A percentile compares a stretch with the other conserved stretches of the same genome.
phyloP scores from a whole-genome alignment of 148 eudicot species.

The Cornus kousa region DNA sequence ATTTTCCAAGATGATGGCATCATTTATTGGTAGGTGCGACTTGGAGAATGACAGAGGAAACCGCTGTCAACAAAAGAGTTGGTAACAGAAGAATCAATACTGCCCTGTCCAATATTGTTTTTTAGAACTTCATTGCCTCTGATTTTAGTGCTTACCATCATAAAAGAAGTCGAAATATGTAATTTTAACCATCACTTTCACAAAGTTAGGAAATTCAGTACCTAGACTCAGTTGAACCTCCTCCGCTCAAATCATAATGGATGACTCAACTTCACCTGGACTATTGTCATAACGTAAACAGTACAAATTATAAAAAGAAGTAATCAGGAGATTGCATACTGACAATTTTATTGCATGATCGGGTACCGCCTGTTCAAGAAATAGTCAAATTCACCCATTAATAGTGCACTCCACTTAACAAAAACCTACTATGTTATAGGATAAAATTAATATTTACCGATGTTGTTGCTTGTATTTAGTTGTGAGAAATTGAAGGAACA shows the following conservation, averaged over 20 bases:
- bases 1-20: constrained; percentile 44
- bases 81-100: not conserved
- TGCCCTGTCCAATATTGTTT: not conserved
- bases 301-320: not conserved
- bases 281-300: not conserved
- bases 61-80: constrained; percentile 34
- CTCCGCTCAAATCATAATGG: constrained; percentile 38
- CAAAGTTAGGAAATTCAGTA: constrained; percentile 39
- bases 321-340: constrained; percentile 6
- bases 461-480: not conserved
- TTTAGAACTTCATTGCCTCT: not conserved
- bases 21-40: constrained; percentile 40
- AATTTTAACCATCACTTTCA: constrained; percentile 38
- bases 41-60: constrained; percentile 44
- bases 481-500: too few relatives aligned
- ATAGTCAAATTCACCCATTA: not conserved
- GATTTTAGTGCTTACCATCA: constrained; percentile 38
- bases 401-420: not conserved
- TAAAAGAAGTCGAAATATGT: constrained; percentile 48
- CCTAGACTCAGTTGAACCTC: constrained; percentile 30
- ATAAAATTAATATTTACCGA: too few relatives aligned
- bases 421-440: not conserved
- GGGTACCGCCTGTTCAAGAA: constrained; percentile 13
- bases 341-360: constrained; percentile 8
- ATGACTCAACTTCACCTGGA: constrained; percentile 22